phyloP scores from a whole-genome alignment of 345 rosid species.

The Eucalyptus cloeziana region DNA sequence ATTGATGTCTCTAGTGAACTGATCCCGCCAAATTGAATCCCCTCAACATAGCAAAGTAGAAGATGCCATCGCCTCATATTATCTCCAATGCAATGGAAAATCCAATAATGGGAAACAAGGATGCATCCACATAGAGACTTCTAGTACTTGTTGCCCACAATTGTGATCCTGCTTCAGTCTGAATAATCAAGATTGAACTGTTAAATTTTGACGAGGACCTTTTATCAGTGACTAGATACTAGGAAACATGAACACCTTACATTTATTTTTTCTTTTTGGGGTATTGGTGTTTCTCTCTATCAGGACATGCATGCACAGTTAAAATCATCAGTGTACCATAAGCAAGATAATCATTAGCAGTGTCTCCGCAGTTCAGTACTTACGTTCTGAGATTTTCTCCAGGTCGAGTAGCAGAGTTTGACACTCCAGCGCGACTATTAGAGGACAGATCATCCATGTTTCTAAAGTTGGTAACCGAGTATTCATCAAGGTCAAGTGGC shows the following conservation, averaged over 20 bases:
- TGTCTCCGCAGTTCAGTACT: background rate
- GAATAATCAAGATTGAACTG: background rate
- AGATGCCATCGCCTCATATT: background rate
- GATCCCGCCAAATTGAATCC: background rate
- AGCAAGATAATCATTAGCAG: background rate
- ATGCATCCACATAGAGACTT: background rate
- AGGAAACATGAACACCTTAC: background rate
- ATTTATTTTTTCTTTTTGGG: background rate
- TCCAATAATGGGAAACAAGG: background rate
- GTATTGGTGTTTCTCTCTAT: background rate
- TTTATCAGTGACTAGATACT: background rate
- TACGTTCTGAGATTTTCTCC: constrained; percentile 4
- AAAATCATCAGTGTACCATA: background rate
- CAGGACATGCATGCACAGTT: background rate
- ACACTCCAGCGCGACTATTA: constrained; percentile 62
- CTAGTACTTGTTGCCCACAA: background rate
- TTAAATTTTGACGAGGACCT: background rate
- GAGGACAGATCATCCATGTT: constrained; percentile 97
- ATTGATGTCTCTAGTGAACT: background rate
- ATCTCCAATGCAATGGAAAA: background rate
- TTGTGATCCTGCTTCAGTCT: background rate
- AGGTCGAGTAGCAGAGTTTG: constrained; percentile 94
- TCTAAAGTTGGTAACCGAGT: constrained; percentile 80
- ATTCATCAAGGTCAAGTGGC: constrained; percentile 91
- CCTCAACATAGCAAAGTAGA: background rate